Base-by-base conservation (phyloP, 768 basidiomycete genomes). In the Pleurotus giganteus region DNA sequence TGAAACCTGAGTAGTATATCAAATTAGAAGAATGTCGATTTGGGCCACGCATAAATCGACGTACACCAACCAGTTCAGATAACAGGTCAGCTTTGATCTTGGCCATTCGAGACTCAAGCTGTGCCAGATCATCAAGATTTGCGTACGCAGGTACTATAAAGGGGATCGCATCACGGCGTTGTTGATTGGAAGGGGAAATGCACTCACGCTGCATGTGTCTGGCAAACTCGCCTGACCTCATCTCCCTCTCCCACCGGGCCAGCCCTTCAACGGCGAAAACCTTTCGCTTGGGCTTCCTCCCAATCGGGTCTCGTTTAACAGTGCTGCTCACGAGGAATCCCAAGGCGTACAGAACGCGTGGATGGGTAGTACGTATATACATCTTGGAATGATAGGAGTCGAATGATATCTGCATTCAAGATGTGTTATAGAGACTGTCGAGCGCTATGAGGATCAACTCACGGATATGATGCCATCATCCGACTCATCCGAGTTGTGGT, bases 291-390 rank as follows among this genome's bases (percentile, higher is more conserved):
- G 90, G 89, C 51, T 82, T 85, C 23, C 87, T 76, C 36, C 89
- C 91, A 0, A 86, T 81, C 0, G 85, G 79, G 61, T 92, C 89
- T 12, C 87, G 80, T 61, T 89, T 89, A 0, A 86, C 80, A 1
- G 81, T 71, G 4, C 80, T 78, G 59, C 83, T 86, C 36, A 89
- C 70, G 4, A 91, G 78, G 64, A 86, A 91, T 0, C 82, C 84
- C 4, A 91, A 73, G 11, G 81, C 65, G 58, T 83, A 85, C 0
- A 91, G 60, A 2, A 86, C 67, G 4, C 84, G 79, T 0, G 89
- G 88, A 60, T 89, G 88, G 5, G 88, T 89, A 2, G 78, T 76
- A 37, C 81, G 81, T 4, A 90, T 62, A 42, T 71, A 66, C 0
- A 90, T 3, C 75, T 68, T 4, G 67, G 53, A 0, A 74, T 58